phyloP scores from a whole-genome alignment of 768 basidiomycete genomes.

The Trametopsis cervina region DNA sequence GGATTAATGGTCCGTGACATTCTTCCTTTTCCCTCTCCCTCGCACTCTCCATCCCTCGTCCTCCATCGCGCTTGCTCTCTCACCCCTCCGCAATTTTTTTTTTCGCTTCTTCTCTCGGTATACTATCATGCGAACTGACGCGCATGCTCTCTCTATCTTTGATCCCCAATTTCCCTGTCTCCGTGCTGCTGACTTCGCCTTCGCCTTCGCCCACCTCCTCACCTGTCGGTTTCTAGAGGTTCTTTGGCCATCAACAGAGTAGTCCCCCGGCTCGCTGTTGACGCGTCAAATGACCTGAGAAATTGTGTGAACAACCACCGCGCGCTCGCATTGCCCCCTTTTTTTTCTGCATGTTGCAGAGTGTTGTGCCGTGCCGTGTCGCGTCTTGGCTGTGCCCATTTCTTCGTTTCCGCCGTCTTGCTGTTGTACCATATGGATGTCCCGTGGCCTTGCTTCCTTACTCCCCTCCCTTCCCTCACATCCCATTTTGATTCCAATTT shows the following conservation, averaged over 20 bases:
- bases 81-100: not conserved
- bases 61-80: not conserved
- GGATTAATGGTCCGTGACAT: constrained; percentile 6
- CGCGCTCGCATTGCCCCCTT: not conserved
- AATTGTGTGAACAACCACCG: too few species aligned
- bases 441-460: too few species aligned
- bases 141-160: not conserved
- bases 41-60: constrained; percentile 3
- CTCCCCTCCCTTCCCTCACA: too few species aligned
- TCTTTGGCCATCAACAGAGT: constrained; percentile 20
- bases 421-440: too few species aligned
- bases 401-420: too few species aligned
- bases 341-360: too few species aligned
- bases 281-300: not conserved
- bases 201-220: not conserved
- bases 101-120: not conserved
- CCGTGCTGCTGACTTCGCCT: constrained; percentile 1
- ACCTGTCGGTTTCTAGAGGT: constrained; percentile 10
- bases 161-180: too few species aligned
- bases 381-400: too few species aligned
- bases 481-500: too few species aligned
- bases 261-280: not conserved
- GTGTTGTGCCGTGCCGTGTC: too few species aligned
- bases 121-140: constrained; percentile 1
- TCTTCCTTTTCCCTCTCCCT: not conserved